These are phyloP conservation scores for Penicillium longicatenatum DNA, from an alignment of 495 filamentous ascomycete species.

Conservation along the genomic window DNA sequence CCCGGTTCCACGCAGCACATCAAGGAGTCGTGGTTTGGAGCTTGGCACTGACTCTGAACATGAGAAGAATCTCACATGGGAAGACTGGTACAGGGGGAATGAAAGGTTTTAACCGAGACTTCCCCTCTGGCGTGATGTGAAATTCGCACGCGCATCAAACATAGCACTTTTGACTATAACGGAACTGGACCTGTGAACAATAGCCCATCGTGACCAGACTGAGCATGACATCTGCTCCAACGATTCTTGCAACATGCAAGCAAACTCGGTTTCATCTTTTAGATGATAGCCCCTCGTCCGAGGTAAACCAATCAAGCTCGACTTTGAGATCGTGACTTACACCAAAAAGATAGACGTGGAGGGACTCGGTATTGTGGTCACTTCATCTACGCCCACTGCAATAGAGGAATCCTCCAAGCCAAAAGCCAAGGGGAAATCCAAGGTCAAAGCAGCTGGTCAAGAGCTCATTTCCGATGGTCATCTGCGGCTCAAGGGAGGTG, in stretches of 20 bases:
- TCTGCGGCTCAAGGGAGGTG: slow-evolving; percentile 67
- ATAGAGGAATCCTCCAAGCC: slow-evolving; percentile 33
- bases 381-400: slow-evolving; percentile 35
- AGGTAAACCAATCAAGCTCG: slow-evolving; percentile 27
- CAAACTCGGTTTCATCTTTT: slow-evolving; percentile 50
- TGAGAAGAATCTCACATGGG: background rate
- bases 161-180: background rate
- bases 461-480: slow-evolving; percentile 71
- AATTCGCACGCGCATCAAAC: background rate
- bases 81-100: background rate
- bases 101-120: background rate
- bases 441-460: slow-evolving; percentile 52
- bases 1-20: background rate
- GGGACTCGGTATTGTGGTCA: slow-evolving; percentile 63
- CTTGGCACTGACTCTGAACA: background rate
- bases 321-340: background rate
- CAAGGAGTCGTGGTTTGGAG: background rate
- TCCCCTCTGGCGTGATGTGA: background rate
- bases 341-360: slow-evolving; percentile 63
- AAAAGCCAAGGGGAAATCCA: slow-evolving; percentile 53
- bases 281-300: slow-evolving; percentile 41
- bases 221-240: slow-evolving; percentile 24
- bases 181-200: background rate
- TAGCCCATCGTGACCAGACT: background rate
- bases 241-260: slow-evolving; percentile 49